Base-by-base conservation (phyloP, 2,329 filamentous ascomycete species). In the Saccharata proteae region DNA sequence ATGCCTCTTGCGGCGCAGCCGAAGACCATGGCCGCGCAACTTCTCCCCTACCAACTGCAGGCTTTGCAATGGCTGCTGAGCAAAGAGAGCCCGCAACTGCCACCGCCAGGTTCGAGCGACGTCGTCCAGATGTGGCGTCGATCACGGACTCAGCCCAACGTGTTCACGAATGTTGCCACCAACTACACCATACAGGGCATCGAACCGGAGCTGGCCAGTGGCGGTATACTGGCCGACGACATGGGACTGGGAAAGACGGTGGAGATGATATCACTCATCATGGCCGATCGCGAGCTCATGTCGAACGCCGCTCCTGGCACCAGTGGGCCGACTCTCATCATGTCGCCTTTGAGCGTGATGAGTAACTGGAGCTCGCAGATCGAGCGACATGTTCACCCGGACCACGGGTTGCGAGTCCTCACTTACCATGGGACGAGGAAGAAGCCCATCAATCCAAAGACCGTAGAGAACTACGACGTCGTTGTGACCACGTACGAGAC, bases 191-290 rank as follows among this genome's bases (percentile, higher is more conserved):
- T 54, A 7, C 74, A 68, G 6, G 53, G 51, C 0, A 53, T 51
- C 3, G 54, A 66, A 2, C 83, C 83, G 0, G 53, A 59, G 1
- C 64, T 93, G 14, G 73, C 81, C 5, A 81, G 74, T 29, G 85
- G 85, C 12, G 85, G 85, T 18, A 85, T 93, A 29, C 65, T 93
- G 6, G 83, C 84, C 2, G 85, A 93, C 51, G 85, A 93, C 45
- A 93, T 93, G 86, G 85, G 85, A 3, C 58, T 93, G 4, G 85
- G 85, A 15, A 93, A 93, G 59, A 93, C 85, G 1, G 65, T 93
- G 6, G 80, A 93, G 49, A 69, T 85, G 28, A 88, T 93, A 43
- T 80, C 81, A 32, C 58, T 92, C 20, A 77, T 93, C 34, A 58
- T 86, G 40, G 61, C 69, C 2, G 71, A 75, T 35, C 45, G 44